Evolutionary conservation across 2,329 filamentous ascomycete genomes (phyloP), one percentile per base, ranked within the genome.

Genomic region (Pseudocercospora vitis): DNA sequence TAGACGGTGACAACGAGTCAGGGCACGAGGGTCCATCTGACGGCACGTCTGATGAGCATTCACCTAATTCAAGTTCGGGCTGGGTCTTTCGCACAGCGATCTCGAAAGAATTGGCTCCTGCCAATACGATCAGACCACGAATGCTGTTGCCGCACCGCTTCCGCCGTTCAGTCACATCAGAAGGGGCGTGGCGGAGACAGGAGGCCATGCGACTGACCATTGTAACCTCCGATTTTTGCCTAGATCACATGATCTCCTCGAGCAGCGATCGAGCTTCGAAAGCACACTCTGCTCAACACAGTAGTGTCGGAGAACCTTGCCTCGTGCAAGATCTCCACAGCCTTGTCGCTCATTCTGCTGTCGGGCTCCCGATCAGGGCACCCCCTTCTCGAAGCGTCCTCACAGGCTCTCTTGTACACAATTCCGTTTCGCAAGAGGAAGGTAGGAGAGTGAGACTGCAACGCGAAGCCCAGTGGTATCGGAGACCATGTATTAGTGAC

Each of bases 401-500:
- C 11, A 6, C 24, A 24, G 18, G 24, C n/a, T 18, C 42, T 11
- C 42, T 18, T 28, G 9, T 9, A 14, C 8, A 28, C 7, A 8
- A 8, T 14, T 45, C 42, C 42, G 42, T 45, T 45, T 29, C 40
- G n/a, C 40, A 45, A 18, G 9, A n/a, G 40, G 40, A 45, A 45
- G 42, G 12, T 24, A 19, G 21, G 7, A 45, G 42, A n/a, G 29
- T 29, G n/a, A 16, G 14, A 16, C 18, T 23, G 7, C 12, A 19
- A 40, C 5, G 11, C 14, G n/a, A 31, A n/a, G 37, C n/a, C n/a
- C 19, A 23, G 37, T 40, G 37, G 37, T 40, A 19, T 40, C 37
- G 37, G 37, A 40, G 19, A 40, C 18, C 37, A 19, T 40, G 7
- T 23, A 40, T 40, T 19, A 40, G n/a, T 23, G 19, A 19, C 21